A percentile compares a stretch with the other conserved stretches of the same genome.
phyloP scores from a whole-genome alignment of 2,329 filamentous ascomycete genomes.

The Aspergillus ibericus region DNA sequence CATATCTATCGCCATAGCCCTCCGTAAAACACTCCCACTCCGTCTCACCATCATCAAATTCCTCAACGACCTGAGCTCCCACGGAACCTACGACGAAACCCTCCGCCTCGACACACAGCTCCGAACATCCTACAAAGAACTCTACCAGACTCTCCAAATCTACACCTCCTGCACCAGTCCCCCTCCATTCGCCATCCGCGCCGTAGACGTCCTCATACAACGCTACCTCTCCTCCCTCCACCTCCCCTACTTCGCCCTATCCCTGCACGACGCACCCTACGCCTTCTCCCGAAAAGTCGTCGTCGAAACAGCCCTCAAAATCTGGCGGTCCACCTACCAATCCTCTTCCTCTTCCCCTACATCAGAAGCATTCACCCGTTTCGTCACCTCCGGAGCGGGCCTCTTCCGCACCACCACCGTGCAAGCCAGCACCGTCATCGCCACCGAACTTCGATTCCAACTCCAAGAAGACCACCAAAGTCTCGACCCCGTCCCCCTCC shows the following conservation, averaged over 20 bases:
- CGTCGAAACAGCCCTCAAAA: constrained; percentile 50
- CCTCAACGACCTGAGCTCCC: constrained; percentile 26
- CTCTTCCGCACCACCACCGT: constrained; percentile 20
- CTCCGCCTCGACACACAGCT: constrained; percentile 45
- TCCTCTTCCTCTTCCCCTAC: constrained; percentile 27
- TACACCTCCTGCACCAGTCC: constrained; percentile 8
- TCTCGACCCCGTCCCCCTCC: neutral
- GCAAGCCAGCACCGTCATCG: constrained; percentile 8
- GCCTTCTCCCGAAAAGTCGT: constrained; percentile 54
- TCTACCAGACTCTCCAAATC: constrained; percentile 33
- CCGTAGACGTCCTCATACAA: constrained; percentile 30
- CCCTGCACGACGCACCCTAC: constrained; percentile 25
- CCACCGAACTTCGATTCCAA: neutral
- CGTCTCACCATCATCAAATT: constrained; percentile 37
- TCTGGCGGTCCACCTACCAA: constrained; percentile 44
- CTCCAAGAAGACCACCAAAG: neutral
- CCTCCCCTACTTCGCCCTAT: constrained; percentile 26
- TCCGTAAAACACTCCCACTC: constrained; percentile 38
- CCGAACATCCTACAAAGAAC: constrained; percentile 43
- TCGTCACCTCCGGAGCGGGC: constrained; percentile 41
- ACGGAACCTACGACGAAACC: constrained; percentile 25
- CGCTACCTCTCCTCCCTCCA: constrained; percentile 32
- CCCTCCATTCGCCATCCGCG: constrained; percentile 18
- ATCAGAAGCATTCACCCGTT: constrained; percentile 31
- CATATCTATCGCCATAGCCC: constrained; percentile 35